These are phyloP conservation scores for Epichloe typhina DNA, from an alignment of 2,329 filamentous ascomycete species.

Conservation along the genomic window DNA sequence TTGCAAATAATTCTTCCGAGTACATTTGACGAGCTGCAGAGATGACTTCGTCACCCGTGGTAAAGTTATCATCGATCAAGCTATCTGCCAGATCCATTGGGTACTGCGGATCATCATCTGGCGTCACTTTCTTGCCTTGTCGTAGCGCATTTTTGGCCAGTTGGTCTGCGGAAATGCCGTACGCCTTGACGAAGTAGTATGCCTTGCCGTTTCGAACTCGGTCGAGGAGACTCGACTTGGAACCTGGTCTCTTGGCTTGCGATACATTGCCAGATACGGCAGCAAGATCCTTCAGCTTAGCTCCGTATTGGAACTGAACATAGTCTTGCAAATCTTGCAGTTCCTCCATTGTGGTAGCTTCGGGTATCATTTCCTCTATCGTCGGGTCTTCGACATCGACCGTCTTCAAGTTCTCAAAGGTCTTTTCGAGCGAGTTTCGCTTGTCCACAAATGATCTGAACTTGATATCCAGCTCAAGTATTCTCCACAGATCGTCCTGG, in stretches of 20 bases:
- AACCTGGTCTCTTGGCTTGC: conserved; percentile 67
- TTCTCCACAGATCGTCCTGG: conserved; percentile 89
- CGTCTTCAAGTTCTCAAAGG: conserved; percentile 58
- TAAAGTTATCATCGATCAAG: conserved; percentile 59
- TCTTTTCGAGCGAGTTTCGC: conserved; percentile 70
- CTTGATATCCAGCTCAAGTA: conserved; percentile 89
- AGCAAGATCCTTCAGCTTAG: conserved; percentile 69
- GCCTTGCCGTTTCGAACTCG: conserved; percentile 69
- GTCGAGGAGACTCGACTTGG: conserved; percentile 68
- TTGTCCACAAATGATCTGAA: conserved; percentile 90
- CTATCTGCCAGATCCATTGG: conserved; percentile 82
- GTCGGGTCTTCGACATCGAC: conserved; percentile 55
- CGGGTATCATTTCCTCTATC: conserved; percentile 69
- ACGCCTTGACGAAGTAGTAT: conserved; percentile 72
- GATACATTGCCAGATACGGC: conserved; percentile 49
- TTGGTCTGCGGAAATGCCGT: conserved; percentile 79
- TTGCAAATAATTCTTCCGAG: conserved; percentile 78
- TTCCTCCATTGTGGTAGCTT: conserved; percentile 81
- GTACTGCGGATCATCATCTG: conserved; percentile 68
- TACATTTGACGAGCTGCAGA: conserved; percentile 76
- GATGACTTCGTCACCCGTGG: conserved; percentile 62
- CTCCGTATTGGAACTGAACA: conserved; percentile 82
- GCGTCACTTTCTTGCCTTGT: conserved; percentile 63
- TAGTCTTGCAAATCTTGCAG: conserved; percentile 95
- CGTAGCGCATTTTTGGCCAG: conserved; percentile 78